phyloP scores from a whole-genome alignment of 768 basidiomycete species.

The Xanthoconium stramineum region DNA sequence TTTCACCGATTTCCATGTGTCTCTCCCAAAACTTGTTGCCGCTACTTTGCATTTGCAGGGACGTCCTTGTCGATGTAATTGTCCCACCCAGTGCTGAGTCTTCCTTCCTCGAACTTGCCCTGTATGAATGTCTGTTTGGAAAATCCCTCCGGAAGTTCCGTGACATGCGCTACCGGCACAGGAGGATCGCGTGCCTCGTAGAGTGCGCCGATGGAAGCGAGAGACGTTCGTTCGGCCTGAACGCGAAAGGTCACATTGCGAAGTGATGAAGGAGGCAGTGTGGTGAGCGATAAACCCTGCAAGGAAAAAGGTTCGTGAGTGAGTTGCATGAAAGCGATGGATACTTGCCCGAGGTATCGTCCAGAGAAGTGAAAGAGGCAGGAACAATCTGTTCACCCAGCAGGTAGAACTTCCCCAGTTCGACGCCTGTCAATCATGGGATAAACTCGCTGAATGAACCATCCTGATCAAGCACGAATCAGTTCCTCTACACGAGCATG shows the following conservation, averaged over 20 bases:
- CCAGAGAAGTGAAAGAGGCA: slow-evolving; percentile 32
- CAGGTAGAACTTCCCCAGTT: slow-evolving; percentile 31
- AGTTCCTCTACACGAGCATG: background rate
- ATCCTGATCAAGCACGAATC: slow-evolving; percentile 18
- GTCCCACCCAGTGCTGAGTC: slow-evolving; percentile 34
- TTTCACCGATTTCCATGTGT: slow-evolving; percentile 20
- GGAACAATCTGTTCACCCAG: slow-evolving; percentile 32
- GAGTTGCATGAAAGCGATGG: background rate
- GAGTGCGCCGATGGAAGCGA: slow-evolving; percentile 25
- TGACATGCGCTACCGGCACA: slow-evolving; percentile 20
- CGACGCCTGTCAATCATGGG: slow-evolving; percentile 28
- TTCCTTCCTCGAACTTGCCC: slow-evolving; percentile 26
- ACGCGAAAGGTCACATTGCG: slow-evolving; percentile 33
- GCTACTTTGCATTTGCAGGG: slow-evolving; percentile 27
- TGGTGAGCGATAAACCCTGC: slow-evolving; percentile 36
- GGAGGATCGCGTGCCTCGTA: slow-evolving; percentile 21
- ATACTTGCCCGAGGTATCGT: slow-evolving; percentile 33
- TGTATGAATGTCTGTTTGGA: slow-evolving; percentile 32
- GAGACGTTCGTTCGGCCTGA: slow-evolving; percentile 31
- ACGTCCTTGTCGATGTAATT: slow-evolving; percentile 26
- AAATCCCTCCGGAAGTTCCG: slow-evolving; percentile 28
- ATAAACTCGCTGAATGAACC: slow-evolving; percentile 33
- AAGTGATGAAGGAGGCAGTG: slow-evolving; percentile 23
- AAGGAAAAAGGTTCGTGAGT: background rate
- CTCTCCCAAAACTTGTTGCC: slow-evolving; percentile 33